phyloP scores from a whole-genome alignment of 2,329 filamentous ascomycete species.

The Nothopassalora personata region DNA sequence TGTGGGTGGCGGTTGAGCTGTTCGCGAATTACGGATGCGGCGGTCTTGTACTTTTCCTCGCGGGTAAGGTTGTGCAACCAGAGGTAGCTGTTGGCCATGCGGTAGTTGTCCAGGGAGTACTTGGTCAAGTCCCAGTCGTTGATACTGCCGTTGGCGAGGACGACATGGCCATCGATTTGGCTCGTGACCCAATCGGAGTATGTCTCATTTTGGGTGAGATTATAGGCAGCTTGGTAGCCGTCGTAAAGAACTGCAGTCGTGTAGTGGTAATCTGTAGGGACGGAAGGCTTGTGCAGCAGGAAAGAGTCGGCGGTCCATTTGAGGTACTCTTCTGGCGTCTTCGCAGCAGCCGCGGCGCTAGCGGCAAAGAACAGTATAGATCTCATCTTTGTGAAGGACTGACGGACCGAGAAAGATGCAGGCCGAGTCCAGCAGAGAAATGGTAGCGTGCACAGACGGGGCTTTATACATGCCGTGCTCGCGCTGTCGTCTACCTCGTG shows the following conservation, averaged over 20 bases:
- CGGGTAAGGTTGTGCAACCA: constrained; percentile 20
- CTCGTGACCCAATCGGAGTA: constrained; percentile 19
- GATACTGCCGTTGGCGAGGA: constrained; percentile 46
- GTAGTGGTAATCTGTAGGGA: constrained; percentile 17
- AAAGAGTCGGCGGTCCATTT: constrained; percentile 15
- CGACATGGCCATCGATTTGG: constrained; percentile 36
- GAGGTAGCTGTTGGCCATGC: constrained; percentile 28
- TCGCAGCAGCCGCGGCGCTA: not conserved
- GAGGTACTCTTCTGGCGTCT: constrained; percentile 15
- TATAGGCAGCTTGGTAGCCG: constrained; percentile 16
- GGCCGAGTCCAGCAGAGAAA: too few species aligned
- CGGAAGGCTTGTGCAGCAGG: constrained; percentile 6
- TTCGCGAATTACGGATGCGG: constrained; percentile 18
- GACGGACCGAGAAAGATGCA: too few species aligned
- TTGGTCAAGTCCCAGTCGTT: constrained; percentile 43
- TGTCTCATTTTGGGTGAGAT: constrained; percentile 12
- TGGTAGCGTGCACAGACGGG: too few species aligned
- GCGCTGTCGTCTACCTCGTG: too few species aligned
- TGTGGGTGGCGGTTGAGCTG: constrained; percentile 29
- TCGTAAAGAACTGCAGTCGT: constrained; percentile 16
- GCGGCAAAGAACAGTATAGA: not conserved
- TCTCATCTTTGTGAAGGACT: constrained; percentile 3
- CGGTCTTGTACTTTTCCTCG: constrained; percentile 20
- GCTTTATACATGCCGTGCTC: too few species aligned
- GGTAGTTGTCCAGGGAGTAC: constrained; percentile 40